Conservation (phyloP, 2,329 filamentous ascomycete species). For the Stemphylium lycopersici region DNA sequence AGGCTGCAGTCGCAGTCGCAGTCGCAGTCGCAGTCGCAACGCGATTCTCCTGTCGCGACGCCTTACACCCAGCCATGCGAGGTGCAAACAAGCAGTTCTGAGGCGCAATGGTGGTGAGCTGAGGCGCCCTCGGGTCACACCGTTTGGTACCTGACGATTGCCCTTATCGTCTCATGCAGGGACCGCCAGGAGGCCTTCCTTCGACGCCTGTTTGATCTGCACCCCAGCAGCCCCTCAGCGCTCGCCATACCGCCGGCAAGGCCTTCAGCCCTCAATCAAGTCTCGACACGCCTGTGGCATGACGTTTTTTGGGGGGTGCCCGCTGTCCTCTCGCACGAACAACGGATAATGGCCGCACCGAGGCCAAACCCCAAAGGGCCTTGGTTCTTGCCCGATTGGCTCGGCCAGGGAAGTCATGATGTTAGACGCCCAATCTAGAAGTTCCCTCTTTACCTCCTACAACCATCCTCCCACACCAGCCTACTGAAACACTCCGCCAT, state of each 20-base stretch:
- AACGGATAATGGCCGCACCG: slow-evolving; percentile 17
- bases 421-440: slow-evolving; percentile 17
- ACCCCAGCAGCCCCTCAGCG: slow-evolving; percentile 4
- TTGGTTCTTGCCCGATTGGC: slow-evolving; percentile 26
- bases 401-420: slow-evolving; percentile 25
- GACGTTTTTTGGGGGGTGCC: slow-evolving; percentile 12
- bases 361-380: slow-evolving; percentile 10
- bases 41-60: slow-evolving; percentile 12
- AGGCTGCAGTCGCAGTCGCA: not conserved
- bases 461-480: slow-evolving; percentile 23
- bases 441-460: slow-evolving; percentile 15
- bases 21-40: not conserved
- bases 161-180: slow-evolving; percentile 36
- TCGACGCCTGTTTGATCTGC: slow-evolving; percentile 19
- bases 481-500: slow-evolving; percentile 26
- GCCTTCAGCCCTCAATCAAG: slow-evolving; percentile 1
- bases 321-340: slow-evolving; percentile 9
- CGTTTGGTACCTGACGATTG: slow-evolving; percentile 30
- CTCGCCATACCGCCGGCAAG: not conserved
- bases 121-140: slow-evolving; percentile 13
- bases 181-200: slow-evolving; percentile 19
- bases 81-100: slow-evolving; percentile 25
- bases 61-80: slow-evolving; percentile 17
- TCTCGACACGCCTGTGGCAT: slow-evolving; percentile 11
- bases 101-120: slow-evolving; percentile 23